Evolutionary conservation across 768 basidiomycete genomes (phyloP).

Genomic region (Lactarius sanguifluus): DNA sequence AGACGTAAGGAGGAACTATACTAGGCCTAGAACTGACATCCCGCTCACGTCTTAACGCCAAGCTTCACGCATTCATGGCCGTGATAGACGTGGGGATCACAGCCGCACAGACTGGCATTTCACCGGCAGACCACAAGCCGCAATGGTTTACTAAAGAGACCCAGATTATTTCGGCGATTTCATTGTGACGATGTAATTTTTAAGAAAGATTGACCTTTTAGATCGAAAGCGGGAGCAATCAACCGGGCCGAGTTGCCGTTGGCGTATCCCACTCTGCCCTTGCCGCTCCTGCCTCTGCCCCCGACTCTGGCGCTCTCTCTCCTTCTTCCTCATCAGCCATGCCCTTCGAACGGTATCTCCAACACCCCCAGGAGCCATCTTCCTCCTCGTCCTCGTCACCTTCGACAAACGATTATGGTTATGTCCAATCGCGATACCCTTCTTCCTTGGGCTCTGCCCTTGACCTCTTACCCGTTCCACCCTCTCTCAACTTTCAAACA

Average conservation of each 20-base stretch:
- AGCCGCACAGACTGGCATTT: conserved; percentile 68
- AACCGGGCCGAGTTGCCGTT: conserved; percentile 41
- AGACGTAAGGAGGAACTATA: conserved; percentile 12
- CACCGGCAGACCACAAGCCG: conserved; percentile 52
- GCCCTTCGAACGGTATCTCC: conserved; percentile 29
- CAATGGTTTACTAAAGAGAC: neutral
- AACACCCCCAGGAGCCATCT: conserved; percentile 17
- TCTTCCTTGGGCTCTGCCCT: conserved; percentile 19
- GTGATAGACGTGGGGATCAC: conserved; percentile 74
- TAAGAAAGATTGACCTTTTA: conserved; percentile 57
- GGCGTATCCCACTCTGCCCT: neutral
- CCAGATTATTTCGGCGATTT: conserved; percentile 60
- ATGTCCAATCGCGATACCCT: conserved; percentile 17
- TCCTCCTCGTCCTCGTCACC: conserved; percentile 14
- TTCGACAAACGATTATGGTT: conserved; percentile 19
- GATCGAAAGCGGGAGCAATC: conserved; percentile 62
- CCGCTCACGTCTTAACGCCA: conserved; percentile 47
- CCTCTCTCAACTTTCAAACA: conserved; percentile 49
- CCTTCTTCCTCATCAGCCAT: conserved; percentile 18
- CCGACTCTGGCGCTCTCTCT: conserved; percentile 1
- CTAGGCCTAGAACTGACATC: conserved; percentile 44
- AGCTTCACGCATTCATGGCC: conserved; percentile 56
- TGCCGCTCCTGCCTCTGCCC: neutral
- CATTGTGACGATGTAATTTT: conserved; percentile 68
- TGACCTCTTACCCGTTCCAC: conserved; percentile 1